Base-by-base conservation (phyloP, 1,139 yeast genomes). In the Candida tropicalis region DNA sequence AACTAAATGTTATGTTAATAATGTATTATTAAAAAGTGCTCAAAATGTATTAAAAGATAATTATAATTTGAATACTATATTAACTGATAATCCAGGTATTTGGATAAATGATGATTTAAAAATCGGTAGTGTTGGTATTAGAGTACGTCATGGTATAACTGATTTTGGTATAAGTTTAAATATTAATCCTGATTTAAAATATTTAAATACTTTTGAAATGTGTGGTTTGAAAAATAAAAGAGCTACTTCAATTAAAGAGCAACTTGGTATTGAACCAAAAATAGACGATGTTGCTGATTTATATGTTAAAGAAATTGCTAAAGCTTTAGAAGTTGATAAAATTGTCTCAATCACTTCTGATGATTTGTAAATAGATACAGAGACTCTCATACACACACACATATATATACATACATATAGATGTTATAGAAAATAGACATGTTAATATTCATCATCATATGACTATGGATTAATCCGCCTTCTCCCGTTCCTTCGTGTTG, bases 111-210 rank as follows among this genome's bases (percentile, higher is more conserved):
- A 42, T 6, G 68, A 73, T n/a, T 62, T 73, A 40, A 95, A 95
- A 59, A 84, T 95, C 32, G 93, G 96, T 0, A 88, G 97, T 13
- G 80, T 95, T 9, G 99, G 99, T 0, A 79, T 93, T 40, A 90
- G 90, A 56, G 84, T 93, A 15, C 84, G 90, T 50, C 70, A 97
- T 47, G 84, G 88, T 12, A 77, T 95, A 33, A 88, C 98, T 0
- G 82, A 95, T 1, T 97, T 90, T 64, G 99, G 99, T 0, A 73
- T 91, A 11, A 89, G 95, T 0, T 74, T 95, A 38, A 95, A 95
- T 58, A 83, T 88, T 2, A 54, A 59, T 29, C 91, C 96, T 0
- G 89, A 90, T 52, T 71, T 89, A 43, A 73, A 77, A 36, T 87
- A 76, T 65, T 77, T 91, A 57, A 85, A 88, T 49, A 66, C 76